These are phyloP conservation scores for Trichophyton rubrum DNA, from an alignment of 2,329 filamentous ascomycete genomes.

Conservation along the genomic window DNA sequence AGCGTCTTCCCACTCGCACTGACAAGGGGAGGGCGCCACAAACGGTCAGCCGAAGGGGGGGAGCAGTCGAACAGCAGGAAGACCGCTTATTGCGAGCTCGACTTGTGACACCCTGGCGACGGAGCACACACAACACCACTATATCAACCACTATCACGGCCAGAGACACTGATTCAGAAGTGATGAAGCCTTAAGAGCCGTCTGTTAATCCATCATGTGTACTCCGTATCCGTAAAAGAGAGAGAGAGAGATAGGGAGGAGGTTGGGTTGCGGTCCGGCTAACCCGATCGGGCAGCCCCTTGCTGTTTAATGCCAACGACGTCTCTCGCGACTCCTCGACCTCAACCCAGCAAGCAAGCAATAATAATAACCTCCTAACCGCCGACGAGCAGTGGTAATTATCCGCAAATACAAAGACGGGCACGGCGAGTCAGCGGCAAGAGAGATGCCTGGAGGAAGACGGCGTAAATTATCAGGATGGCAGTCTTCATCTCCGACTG, in stretches of 20 bases:
- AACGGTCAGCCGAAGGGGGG: not conserved
- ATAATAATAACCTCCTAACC: not conserved
- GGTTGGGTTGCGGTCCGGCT: not conserved
- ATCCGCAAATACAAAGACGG: not conserved
- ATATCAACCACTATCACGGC: not conserved
- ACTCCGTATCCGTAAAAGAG: too few relatives aligned
- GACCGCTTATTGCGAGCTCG: not conserved
- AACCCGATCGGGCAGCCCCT: not conserved
- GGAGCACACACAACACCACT: not conserved
- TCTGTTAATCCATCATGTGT: not conserved
- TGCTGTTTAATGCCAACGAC: not conserved
- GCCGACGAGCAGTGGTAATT: not conserved
- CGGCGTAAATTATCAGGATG: conserved; percentile 1
- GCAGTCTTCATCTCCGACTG: not conserved
- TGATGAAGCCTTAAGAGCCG: not conserved
- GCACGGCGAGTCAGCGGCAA: not conserved
- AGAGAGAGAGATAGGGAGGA: not conserved
- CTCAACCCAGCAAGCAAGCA: not conserved
- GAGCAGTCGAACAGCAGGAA: not conserved
- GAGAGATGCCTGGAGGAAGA: not conserved
- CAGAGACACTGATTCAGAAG: not conserved
- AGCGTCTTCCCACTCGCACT: not conserved
- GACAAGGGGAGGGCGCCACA: not conserved
- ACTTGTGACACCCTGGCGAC: not conserved
- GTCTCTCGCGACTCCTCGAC: not conserved